Percentiles rank a stretch among this genome's conserved stretches.
Evolutionary conservation across 2,329 filamentous ascomycete genomes (phyloP).

Genomic region (Periglandula ipomoeae): DNA sequence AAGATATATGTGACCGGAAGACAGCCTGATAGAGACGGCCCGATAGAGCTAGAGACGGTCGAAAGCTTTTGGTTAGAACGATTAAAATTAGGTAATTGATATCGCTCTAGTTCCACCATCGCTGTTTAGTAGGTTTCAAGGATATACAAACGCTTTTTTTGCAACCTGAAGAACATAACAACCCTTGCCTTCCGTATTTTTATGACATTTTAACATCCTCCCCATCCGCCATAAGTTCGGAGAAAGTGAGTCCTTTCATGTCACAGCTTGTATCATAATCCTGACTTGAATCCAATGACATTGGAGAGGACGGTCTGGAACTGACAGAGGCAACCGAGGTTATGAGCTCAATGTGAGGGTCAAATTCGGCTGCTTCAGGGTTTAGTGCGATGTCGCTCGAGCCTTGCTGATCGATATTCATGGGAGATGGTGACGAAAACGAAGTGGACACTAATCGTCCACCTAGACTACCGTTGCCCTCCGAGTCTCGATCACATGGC

Average conservation of each 20-base stretch:
- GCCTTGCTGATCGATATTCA: neutral
- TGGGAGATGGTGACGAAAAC: neutral
- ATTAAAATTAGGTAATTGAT: too few relatives aligned
- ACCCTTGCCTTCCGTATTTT: neutral
- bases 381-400: constrained; percentile 3
- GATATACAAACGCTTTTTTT: too few relatives aligned
- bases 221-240: neutral
- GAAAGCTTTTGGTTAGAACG: too few relatives aligned
- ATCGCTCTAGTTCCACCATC: too few relatives aligned
- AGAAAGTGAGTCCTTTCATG: neutral
- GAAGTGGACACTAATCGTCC: neutral
- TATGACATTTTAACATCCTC: neutral
- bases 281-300: neutral
- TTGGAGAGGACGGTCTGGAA: neutral
- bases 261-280: neutral
- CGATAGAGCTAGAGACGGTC: too few relatives aligned
- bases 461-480: neutral
- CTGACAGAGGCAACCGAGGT: constrained; percentile 1
- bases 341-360: neutral
- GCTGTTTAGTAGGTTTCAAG: too few relatives aligned
- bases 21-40: too few relatives aligned
- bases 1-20: too few relatives aligned
- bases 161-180: too few relatives aligned
- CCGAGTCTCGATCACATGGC: constrained; percentile 7
- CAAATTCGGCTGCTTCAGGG: constrained; percentile 9